Evolutionary conservation across 2,329 filamentous ascomycete species (phyloP).

Genomic region (Aspergillus tamarii): DNA sequence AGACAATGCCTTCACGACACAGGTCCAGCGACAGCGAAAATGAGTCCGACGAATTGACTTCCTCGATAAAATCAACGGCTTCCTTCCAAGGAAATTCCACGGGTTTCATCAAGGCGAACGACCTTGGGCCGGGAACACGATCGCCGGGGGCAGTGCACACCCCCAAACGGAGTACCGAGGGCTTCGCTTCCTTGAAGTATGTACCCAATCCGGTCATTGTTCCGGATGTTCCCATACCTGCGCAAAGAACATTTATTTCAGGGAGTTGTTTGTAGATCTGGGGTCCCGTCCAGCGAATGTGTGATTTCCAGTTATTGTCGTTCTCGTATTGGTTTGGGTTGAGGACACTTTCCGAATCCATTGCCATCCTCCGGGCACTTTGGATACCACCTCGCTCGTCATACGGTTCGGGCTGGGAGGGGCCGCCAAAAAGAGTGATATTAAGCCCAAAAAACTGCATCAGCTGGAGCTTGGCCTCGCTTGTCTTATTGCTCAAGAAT

Average conservation of each 20-base stretch:
- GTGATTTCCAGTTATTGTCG: slow-evolving; percentile 47
- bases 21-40: slow-evolving; percentile 58
- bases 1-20: slow-evolving; percentile 61
- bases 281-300: slow-evolving; percentile 62
- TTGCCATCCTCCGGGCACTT: slow-evolving; percentile 48
- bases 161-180: slow-evolving; percentile 41
- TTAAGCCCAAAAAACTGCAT: slow-evolving; percentile 64
- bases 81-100: slow-evolving; percentile 62
- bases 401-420: slow-evolving; percentile 59
- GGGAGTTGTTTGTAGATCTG: slow-evolving; percentile 61
- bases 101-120: slow-evolving; percentile 53
- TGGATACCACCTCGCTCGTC: slow-evolving; percentile 60
- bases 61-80: slow-evolving; percentile 59
- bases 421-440: slow-evolving; percentile 62
- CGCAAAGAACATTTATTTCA: slow-evolving; percentile 59
- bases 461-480: slow-evolving; percentile 55
- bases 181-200: slow-evolving; percentile 55
- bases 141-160: slow-evolving; percentile 63
- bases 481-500: slow-evolving; percentile 63
- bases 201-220: slow-evolving; percentile 55
- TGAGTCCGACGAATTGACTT: slow-evolving; percentile 59
- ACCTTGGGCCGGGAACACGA: slow-evolving; percentile 62
- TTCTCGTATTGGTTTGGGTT: slow-evolving; percentile 64
- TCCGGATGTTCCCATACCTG: slow-evolving; percentile 61
- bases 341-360: slow-evolving; percentile 47